A percentile compares a stretch with the other conserved stretches of the same genome.
phyloP scores from a whole-genome alignment of 441 rosid genomes.

The Geranium incanum region DNA sequence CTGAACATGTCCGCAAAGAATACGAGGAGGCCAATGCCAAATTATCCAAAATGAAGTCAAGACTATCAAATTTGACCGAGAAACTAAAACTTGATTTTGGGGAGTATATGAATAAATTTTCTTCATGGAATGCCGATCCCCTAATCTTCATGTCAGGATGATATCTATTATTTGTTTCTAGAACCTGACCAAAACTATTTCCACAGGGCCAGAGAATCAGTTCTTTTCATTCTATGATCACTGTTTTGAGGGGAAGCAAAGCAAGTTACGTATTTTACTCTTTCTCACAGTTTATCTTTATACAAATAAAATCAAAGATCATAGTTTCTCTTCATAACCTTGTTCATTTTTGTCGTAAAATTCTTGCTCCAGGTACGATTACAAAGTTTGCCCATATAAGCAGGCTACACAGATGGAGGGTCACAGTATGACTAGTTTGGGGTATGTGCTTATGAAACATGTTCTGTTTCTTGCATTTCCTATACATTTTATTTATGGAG shows the following conservation, averaged over 20 bases:
- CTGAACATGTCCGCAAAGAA: conserved; percentile 73
- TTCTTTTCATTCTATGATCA: conserved; percentile 75
- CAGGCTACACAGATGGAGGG: conserved; percentile 86
- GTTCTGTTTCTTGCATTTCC: not conserved
- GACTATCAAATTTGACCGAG: conserved; percentile 68
- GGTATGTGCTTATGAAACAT: conserved; percentile 40
- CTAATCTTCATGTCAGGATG: not conserved
- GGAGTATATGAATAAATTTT: conserved; percentile 25
- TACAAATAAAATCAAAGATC: not conserved
- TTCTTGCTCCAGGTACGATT: conserved; percentile 56
- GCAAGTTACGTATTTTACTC: conserved; percentile 42
- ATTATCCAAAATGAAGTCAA: conserved; percentile 76
- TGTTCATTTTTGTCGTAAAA: not conserved
- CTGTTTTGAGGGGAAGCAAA: conserved; percentile 85
- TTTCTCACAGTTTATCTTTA: conserved; percentile 7
- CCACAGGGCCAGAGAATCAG: conserved; percentile 84
- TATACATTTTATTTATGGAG: not conserved
- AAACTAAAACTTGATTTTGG: conserved; percentile 89
- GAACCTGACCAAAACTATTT: not conserved
- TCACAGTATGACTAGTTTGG: conserved; percentile 52
- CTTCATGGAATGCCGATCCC: not conserved
- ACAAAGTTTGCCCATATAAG: conserved; percentile 86
- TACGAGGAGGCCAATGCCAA: conserved; percentile 73
- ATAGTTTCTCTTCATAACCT: not conserved
- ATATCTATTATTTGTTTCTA: not conserved